Base-by-base conservation (phyloP, 352 stramenopile genomes). In the Thalassiosira exigua region DNA sequence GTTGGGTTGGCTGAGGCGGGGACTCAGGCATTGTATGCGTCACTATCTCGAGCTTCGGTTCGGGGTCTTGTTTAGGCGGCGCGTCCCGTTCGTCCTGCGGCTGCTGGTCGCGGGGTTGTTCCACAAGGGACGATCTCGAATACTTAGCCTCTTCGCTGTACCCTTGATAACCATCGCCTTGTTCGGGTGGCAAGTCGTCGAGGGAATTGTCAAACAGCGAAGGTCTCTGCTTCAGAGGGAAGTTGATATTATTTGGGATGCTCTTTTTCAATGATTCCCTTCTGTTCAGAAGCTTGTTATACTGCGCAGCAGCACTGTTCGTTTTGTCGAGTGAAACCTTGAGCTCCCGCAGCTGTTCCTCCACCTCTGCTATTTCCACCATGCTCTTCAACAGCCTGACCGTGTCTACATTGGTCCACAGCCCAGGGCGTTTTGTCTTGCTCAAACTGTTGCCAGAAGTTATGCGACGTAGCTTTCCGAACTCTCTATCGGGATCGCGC, bases 381-480 rank as follows among this genome's bases (percentile, higher is more conserved):
- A 57, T 58, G 48, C 58, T 36, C 19, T 66, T 50, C 21, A 79
- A 56, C 27, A 69, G 44, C 21, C 19, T 36, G 9, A 86, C 62
- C 21, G 50, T 66, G 50, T 69, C 52, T 29, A 64, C 27, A 56
- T 14, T 70, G n/a, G 72, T 86, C 78, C 78, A 86, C 36, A 86
- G 41, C 4, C 72, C 78, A 62, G 36, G 24, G 17, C 48, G 52
- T 52, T 78, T 64, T 24, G 56, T 64, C 27, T 69, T 46, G 30
- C 42, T 64, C 14, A 22, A 17, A 0, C n/a, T 32, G 46, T 19
- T 60, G 27, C 52, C 61, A 42, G 27, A n/a, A 30, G 33, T 26
- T 41, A 86, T 61, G 54, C 73, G 65, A 26, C 48, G 52, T 19
- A 86, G 22, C 12, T 54, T 53, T 19, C 41, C 53, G 73, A 83